Conservation (phyloP, 495 filamentous ascomycete genomes). For the Aspergillus indologenus region DNA sequence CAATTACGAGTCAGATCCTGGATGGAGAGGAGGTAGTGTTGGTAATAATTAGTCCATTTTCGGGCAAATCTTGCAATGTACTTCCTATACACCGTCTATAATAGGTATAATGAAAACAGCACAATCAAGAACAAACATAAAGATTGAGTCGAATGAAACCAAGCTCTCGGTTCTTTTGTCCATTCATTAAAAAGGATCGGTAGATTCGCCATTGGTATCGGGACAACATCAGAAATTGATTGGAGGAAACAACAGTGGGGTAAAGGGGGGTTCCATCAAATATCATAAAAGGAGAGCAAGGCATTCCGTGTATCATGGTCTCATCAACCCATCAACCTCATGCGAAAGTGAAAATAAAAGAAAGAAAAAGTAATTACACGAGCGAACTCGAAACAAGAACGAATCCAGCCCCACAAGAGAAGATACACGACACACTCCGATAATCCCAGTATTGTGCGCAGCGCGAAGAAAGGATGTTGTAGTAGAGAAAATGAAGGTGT, state of each 20-base stretch:
- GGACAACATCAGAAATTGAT: not conserved
- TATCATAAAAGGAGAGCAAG: not conserved
- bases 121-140: not conserved
- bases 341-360: constrained; percentile 13
- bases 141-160: not conserved
- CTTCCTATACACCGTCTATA: too few species aligned
- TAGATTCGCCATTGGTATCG: constrained; percentile 2
- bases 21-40: too few species aligned
- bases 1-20: too few species aligned
- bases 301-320: constrained; percentile 30
- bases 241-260: not conserved
- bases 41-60: too few species aligned
- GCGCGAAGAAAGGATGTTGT: not conserved
- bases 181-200: not conserved
- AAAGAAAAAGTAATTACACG: constrained; percentile 8
- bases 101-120: too few species aligned
- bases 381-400: constrained; percentile 3
- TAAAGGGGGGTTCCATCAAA: not conserved
- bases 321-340: constrained; percentile 28
- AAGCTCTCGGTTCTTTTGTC: not conserved
- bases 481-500: not conserved
- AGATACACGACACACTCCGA: constrained; percentile 3
- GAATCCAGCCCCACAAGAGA: not conserved
- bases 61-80: too few species aligned
- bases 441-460: constrained; percentile 11